Evolutionary conservation across 352 stramenopile species (phyloP), one percentile per base, ranked within the genome.

Genomic region (Globisporangium uncinulatum): DNA sequence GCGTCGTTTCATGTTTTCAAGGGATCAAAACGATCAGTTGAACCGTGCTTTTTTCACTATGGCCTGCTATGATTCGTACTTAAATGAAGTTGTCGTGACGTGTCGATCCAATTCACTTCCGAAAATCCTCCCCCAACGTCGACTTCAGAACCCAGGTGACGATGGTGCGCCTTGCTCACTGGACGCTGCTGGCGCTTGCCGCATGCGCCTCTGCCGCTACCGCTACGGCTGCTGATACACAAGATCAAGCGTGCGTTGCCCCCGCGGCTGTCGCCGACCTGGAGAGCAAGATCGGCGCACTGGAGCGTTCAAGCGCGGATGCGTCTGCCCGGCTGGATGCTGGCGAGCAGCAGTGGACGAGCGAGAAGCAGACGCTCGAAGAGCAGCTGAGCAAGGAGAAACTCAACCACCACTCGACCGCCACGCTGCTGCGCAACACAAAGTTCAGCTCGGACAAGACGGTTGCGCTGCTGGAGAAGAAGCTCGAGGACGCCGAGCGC

Each of bases 271-370:
- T 87, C 3, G 49, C 61, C 13, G 60, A 58, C n/a, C 68, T 71
- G 13, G 74, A 90, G 62, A 55, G 59, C 14, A 73, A 87, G 66
- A 63, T 90, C 32, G 48, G 54, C 13, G 57, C 59, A 19, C 65
- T 90, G 14, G 55, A 85, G 56, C 46, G 64, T 9, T 59, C 71
- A 24, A 82, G 78, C 54, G 41, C 60, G 4, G 63, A 70, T 57
- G 67, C 78, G 57, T 31, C 74, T 56, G 67, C 66, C 20, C 68
- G 75, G 19, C 56, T 88, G 21, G 67, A 82, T 21, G 59, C 63
- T 1, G 71, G 73, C 14, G 51, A 54, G 41, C 61, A 60, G 13
- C 43, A 62, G 42, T 79, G 67, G 63, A 57, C 61, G 43, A 62
- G 55, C 20, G 70, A 83, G 36, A 76, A 84, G 61, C 57, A 55